Percentiles rank a stretch among this genome's conserved stretches.
These are phyloP conservation scores for Phytophthora kernoviae DNA, from an alignment of 352 stramenopile species.

Conservation along the genomic window DNA sequence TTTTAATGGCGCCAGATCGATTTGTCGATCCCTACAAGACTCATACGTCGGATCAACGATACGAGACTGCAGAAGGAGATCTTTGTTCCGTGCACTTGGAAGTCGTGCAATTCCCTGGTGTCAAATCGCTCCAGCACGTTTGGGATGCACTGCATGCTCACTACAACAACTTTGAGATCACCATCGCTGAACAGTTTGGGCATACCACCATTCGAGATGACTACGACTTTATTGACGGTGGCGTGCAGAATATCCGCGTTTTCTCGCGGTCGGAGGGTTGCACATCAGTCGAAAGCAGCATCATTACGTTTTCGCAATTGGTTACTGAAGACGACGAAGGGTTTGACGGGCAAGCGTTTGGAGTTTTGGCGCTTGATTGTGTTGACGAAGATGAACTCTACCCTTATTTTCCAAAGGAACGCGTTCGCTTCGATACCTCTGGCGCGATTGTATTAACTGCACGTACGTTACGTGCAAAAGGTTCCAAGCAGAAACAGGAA, in stretches of 20 bases:
- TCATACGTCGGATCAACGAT: conserved; percentile 23
- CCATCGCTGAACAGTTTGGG: conserved; percentile 35
- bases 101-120: conserved; percentile 31
- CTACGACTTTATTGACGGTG: conserved; percentile 23
- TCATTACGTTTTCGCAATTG: conserved; percentile 24
- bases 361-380: conserved; percentile 32
- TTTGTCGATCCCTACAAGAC: conserved; percentile 6
- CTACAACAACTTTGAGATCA: conserved; percentile 53
- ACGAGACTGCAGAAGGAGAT: conserved; percentile 32
- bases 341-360: conserved; percentile 23
- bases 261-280: conserved; percentile 22
- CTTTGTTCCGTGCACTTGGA: conserved; percentile 27
- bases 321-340: conserved; percentile 10
- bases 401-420: conserved; percentile 23
- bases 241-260: conserved; percentile 35
- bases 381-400: conserved; percentile 34
- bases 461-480: neutral
- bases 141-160: conserved; percentile 43
- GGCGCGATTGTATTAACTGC: conserved; percentile 32
- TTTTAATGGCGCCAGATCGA: conserved; percentile 15
- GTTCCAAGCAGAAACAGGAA: neutral
- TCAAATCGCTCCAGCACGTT: conserved; percentile 37
- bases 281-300: conserved; percentile 32
- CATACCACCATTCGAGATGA: conserved; percentile 26
- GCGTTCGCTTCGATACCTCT: conserved; percentile 40